Evolutionary conservation across 768 basidiomycete species (phyloP), one percentile per base, ranked within the genome.

Genomic region (Xerocomellus amylosporus): DNA sequence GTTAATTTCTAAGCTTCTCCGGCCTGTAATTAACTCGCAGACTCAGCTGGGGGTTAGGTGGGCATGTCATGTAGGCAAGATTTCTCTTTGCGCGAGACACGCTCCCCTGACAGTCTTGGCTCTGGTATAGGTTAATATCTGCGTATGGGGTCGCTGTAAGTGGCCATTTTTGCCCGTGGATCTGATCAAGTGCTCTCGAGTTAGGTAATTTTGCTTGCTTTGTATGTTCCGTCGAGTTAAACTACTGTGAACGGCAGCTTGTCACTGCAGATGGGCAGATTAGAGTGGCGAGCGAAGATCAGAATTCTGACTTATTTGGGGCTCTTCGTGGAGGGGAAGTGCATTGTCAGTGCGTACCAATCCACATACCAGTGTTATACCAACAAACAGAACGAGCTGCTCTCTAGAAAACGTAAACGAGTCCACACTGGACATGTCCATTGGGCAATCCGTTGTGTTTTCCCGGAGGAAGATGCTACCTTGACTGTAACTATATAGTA

Each of bases 321-420:
- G 83, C 82, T 2, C 59, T 82, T 22, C 70, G 80, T 28, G 82
- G 81, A 7, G 79, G 77, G 0, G 81, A 81, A 0, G 58, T 81
- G 77, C 12, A 69, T 82, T 30, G 65, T 81, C 42, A 72, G 64
- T 65, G 42, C 17, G 64, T 64, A 31, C 38, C n/a, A 15, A 19
- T 33, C 24, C 5, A 30, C 57, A 5, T 53, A 47, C 36, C 37
- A 53, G 13, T 54, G 61, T 19, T 52, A 42, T 39, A 36, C 38
- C 2, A 46, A 51, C 17, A 41, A 51, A 20, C 9, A 53, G 38
- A 30, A 44, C 28, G 51, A 53, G 36, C 24, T 61, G 31, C 44
- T 55, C n/a, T n/a, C 13, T 43, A 46, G 36, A 17, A 26, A 14
- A 12, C 8, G 9, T 33, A 5, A 22, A 17, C 3, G 2, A 8